Base-by-base conservation (phyloP, 768 basidiomycete genomes). In the Tulasnella sp. region DNA sequence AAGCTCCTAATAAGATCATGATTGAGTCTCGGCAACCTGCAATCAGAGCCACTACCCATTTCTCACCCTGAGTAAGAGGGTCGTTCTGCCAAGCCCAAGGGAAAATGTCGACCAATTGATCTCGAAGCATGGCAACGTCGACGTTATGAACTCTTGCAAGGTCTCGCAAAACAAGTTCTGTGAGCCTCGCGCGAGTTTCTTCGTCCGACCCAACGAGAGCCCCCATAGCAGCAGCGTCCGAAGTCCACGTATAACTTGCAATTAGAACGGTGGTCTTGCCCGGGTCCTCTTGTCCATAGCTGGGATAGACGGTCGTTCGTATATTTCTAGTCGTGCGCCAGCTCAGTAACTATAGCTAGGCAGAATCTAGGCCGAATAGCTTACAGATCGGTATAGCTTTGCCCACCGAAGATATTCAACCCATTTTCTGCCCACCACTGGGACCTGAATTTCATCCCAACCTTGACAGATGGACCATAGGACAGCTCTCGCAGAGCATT, bases 201-300 rank as follows among this genome's bases (percentile, higher is more conserved):
- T 48, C 48, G 2, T 20, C 6, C 10, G 20, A 15, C 20, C 2
- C 6, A 16, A 86, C 82, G 11, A 88, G 83, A 0, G 85, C 79
- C 2, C 84, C 85, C 7, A 87, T 79, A 10, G 86, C 83, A 23
- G 79, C 79, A 0, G 87, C 85, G 46, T 88, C 87, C 0, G 83
- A 78, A 10, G 84, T 84, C 86, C 85, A 86, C 42, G 80, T 81
- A 81, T 87, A 87, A 71, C 85, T 86, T 3, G 85, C 86, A 18
- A 88, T 85, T 10, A 88, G 82, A 0, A 83, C 79, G 80, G 32
- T 32, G 5, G 39, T 79, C 73, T n/a, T 79, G 78, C n/a, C 39
- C 80, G 79, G 0, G 86, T 85, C 32, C 9, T 74, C 26, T 5
- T 40, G 2, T 20, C 71, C 71, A n/a, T 85, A 85, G 2, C 87